Percentiles rank a stretch among this genome's conserved stretches.
Conservation (phyloP, 495 filamentous ascomycete species). For the Echria macrotheca region DNA sequence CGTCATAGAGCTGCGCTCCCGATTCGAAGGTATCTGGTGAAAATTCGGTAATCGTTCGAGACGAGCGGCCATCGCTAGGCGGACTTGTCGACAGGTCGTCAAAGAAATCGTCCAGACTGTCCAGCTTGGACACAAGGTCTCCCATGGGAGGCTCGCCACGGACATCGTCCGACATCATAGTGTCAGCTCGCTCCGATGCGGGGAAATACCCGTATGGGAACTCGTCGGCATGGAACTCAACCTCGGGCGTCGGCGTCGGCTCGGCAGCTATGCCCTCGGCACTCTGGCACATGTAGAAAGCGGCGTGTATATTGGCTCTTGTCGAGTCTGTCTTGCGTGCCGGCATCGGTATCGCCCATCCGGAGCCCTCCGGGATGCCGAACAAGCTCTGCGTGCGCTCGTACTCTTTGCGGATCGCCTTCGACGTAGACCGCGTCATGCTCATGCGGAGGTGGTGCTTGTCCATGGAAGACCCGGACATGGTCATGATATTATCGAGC, state of each 20-base stretch:
- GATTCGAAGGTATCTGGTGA: slow-evolving; percentile 61
- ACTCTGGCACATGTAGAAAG: slow-evolving; percentile 80
- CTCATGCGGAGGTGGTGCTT: slow-evolving; percentile 94
- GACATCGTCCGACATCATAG: slow-evolving; percentile 86
- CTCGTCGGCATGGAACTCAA: slow-evolving; percentile 89
- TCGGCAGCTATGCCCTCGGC: slow-evolving; percentile 52
- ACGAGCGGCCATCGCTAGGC: slow-evolving; percentile 50
- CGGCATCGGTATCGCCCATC: slow-evolving; percentile 94
- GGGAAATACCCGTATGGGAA: slow-evolving; percentile 78
- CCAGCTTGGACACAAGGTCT: slow-evolving; percentile 83
- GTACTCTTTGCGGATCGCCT: slow-evolving; percentile 84
- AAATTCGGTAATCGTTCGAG: slow-evolving; percentile 59
- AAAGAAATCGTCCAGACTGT: slow-evolving; percentile 94
- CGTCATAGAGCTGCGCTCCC: slow-evolving; percentile 85
- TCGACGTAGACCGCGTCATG: slow-evolving; percentile 78
- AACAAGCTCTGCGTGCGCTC: slow-evolving; percentile 91
- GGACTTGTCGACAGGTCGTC: slow-evolving; percentile 54
- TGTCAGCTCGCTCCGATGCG: slow-evolving; percentile 61
- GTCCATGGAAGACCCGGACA: slow-evolving; percentile 89
- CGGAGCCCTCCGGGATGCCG: slow-evolving; percentile 90
- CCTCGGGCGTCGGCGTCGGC: slow-evolving; percentile 69
- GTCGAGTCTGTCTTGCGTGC: slow-evolving; percentile 80
- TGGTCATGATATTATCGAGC: slow-evolving; percentile 88
- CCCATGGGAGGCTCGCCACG: slow-evolving; percentile 65
- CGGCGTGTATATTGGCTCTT: slow-evolving; percentile 87